These are phyloP conservation scores for Straminergon stramineum DNA, from an alignment of 225 moss, liverwort and hornwort genomes.

Conservation along the genomic window DNA sequence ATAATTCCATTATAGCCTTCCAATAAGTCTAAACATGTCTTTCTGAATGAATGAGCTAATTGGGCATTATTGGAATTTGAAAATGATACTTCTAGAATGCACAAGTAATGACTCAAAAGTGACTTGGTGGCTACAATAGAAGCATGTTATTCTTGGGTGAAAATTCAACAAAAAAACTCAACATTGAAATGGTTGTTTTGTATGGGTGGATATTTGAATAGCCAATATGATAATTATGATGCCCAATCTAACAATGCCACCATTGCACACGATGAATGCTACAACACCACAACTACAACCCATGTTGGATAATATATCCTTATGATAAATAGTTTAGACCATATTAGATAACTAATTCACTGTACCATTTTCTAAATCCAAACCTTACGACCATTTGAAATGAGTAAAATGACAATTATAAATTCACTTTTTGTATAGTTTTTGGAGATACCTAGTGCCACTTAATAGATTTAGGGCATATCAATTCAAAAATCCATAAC, in stretches of 20 bases:
- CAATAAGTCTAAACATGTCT: not conserved
- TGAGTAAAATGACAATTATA: not conserved
- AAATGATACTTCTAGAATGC: not conserved
- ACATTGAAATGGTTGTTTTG: fast-evolving
- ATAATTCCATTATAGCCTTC: not conserved
- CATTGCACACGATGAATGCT: fast-evolving
- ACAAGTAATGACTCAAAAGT: not conserved
- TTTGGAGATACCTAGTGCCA: fast-evolving
- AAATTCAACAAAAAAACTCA: not conserved
- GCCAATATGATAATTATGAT: not conserved
- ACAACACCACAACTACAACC: fast-evolving
- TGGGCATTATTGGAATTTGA: not conserved
- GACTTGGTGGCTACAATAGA: not conserved
- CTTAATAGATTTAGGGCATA: not conserved
- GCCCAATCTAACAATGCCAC: not conserved
- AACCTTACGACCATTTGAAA: not conserved
- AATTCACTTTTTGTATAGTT: not conserved
- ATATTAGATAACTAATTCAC: too few species aligned
- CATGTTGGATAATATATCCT: not conserved
- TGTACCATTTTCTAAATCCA: not conserved
- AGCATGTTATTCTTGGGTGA: not conserved
- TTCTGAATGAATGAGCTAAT: not conserved
- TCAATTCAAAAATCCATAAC: too few species aligned
- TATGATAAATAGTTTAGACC: not conserved
- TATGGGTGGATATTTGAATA: not conserved